phyloP scores from a whole-genome alignment of 257 asterid species.

The Solanum bulbocastanum region DNA sequence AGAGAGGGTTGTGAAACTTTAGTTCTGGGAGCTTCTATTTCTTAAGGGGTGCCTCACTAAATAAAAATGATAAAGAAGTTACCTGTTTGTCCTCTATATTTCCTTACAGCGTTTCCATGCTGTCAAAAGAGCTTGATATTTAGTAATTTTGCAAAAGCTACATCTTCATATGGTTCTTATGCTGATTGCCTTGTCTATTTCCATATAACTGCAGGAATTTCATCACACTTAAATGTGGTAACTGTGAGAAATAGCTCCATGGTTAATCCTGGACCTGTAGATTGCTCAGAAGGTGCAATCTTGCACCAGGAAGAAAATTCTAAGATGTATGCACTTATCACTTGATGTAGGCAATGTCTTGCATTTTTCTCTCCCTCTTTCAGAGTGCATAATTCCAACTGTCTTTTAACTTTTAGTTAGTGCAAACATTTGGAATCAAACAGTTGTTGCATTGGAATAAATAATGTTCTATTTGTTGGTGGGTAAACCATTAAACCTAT shows the following conservation, averaged over 20 bases:
- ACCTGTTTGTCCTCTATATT: neutral
- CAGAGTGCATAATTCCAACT: neutral
- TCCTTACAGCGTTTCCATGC: neutral
- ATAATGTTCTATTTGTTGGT: neutral
- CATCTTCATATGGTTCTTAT: neutral
- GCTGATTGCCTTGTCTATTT: neutral
- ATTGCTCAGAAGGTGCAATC: conserved; percentile 25
- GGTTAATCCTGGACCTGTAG: conserved; percentile 24
- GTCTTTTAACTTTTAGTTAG: neutral
- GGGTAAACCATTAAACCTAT: neutral
- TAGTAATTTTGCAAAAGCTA: neutral
- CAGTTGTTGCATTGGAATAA: neutral
- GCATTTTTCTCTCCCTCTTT: neutral
- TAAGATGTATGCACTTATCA: conserved; percentile 16
- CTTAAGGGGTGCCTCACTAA: neutral
- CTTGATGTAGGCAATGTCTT: neutral
- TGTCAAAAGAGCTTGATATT: neutral
- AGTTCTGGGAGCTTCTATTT: neutral
- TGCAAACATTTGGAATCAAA: neutral
- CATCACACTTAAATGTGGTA: conserved; percentile 13
- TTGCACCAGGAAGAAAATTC: conserved; percentile 32
- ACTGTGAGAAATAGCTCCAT: conserved; percentile 31
- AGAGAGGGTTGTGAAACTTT: neutral
- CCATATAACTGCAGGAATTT: neutral
- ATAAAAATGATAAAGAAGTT: neutral